A percentile compares a stretch with the other conserved stretches of the same genome.
phyloP scores from a whole-genome alignment of 225 moss, liverwort and hornwort species.

The Bryoerythrophyllum caledonicum region DNA sequence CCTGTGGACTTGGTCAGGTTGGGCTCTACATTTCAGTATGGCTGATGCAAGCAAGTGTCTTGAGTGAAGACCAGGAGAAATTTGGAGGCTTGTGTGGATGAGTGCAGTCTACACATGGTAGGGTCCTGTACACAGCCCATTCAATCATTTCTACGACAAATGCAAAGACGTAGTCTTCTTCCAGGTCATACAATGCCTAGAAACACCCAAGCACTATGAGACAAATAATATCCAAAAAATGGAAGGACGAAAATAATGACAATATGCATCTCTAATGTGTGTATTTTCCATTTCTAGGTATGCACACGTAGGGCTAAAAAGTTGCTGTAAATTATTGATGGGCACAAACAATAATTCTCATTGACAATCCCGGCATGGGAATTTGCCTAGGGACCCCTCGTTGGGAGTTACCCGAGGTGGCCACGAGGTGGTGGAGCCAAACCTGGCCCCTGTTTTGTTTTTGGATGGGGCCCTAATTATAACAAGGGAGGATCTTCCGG shows the following conservation, averaged over 20 bases:
- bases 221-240: no score
- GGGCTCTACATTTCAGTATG: background rate
- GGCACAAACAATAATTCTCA: background rate
- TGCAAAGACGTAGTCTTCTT: background rate
- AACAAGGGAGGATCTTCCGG: no score
- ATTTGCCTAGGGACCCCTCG: no score
- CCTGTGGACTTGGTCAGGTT: background rate
- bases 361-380: background rate
- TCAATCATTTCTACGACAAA: background rate
- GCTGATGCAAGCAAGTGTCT: background rate
- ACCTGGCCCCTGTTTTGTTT: no score
- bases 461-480: no score
- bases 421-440: no score
- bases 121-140: background rate
- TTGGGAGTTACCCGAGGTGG: no score
- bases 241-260: no score
- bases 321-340: background rate
- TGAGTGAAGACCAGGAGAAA: conserved; percentile 8
- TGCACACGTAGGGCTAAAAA: no score
- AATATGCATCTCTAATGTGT: no score
- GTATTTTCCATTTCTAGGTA: no score
- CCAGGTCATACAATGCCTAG: background rate
- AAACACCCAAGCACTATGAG: no score
- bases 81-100: background rate
- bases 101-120: conserved; percentile 13